Evolutionary conservation across 257 asterid genomes (phyloP).

Genomic region (Gentiana straminea): DNA sequence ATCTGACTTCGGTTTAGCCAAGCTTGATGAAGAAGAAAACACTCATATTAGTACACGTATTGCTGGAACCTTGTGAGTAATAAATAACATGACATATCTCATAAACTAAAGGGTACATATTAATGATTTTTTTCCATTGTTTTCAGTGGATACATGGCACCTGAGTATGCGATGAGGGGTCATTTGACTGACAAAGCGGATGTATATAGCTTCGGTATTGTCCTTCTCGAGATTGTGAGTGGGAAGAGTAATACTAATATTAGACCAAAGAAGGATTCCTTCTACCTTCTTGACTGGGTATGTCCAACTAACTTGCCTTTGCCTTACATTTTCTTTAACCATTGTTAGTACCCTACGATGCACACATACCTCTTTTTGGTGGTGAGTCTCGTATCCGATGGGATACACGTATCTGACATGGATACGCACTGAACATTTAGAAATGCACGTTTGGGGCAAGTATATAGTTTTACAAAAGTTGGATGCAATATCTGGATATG

Average conservation of each 20-base stretch:
- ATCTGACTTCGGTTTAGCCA: constrained; percentile 83
- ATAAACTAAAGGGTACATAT: neutral
- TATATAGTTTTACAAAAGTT: too few relatives aligned
- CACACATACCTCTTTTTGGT: too few relatives aligned
- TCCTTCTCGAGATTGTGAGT: constrained; percentile 54
- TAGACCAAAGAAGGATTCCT: constrained; percentile 56
- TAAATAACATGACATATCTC: too few relatives aligned
- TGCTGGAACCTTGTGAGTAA: constrained; percentile 67
- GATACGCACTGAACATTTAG: too few relatives aligned
- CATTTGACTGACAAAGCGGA: constrained; percentile 74
- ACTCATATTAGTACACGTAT: constrained; percentile 78
- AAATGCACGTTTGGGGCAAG: too few relatives aligned
- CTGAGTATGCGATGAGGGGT: constrained; percentile 74
- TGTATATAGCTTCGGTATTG: constrained; percentile 67
- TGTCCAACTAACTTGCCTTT: constrained; percentile 1
- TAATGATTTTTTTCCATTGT: neutral
- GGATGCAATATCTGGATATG: too few relatives aligned
- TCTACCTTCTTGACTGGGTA: constrained; percentile 76
- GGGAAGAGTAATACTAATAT: constrained; percentile 53
- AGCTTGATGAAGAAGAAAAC: constrained; percentile 73
- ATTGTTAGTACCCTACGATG: too few relatives aligned
- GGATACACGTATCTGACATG: too few relatives aligned
- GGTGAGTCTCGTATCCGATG: too few relatives aligned
- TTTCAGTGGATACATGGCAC: constrained; percentile 74
- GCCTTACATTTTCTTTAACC: too few relatives aligned